phyloP scores from a whole-genome alignment of 345 rosid genomes.

The Eucalyptus pumila region DNA sequence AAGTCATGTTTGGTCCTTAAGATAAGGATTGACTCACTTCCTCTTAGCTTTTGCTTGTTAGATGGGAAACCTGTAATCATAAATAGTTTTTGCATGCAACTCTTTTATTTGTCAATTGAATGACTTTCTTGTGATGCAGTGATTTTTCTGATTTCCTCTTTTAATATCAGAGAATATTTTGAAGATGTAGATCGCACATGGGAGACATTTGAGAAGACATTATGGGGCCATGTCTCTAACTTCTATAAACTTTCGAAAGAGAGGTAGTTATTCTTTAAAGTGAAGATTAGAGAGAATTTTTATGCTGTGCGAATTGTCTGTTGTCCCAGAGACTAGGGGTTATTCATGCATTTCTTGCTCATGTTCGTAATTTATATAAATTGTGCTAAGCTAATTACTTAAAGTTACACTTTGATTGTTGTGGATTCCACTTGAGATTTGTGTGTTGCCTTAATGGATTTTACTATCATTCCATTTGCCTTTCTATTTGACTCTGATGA shows the following conservation, averaged over 20 bases:
- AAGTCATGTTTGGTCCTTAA: not conserved
- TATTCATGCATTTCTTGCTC: not conserved
- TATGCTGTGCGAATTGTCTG: not conserved
- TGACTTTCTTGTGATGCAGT: not conserved
- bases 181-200: constrained; percentile 95
- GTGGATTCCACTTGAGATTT: not conserved
- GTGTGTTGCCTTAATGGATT: not conserved
- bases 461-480: not conserved
- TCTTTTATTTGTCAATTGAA: not conserved
- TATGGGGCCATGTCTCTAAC: constrained; percentile 83
- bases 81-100: not conserved
- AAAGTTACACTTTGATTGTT: not conserved
- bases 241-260: constrained; percentile 88
- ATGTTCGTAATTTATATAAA: not conserved
- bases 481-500: not conserved
- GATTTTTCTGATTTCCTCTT: not conserved
- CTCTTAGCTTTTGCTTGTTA: not conserved
- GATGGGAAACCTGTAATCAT: not conserved
- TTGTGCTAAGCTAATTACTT: not conserved
- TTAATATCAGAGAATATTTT: constrained; percentile 71
- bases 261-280: constrained; percentile 38
- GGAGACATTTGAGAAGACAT: constrained; percentile 95
- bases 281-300: not conserved
- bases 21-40: not conserved
- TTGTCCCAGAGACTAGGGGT: not conserved